Percentiles rank a stretch among this genome's conserved stretches.
These are phyloP conservation scores for Lactarius quietus DNA, from an alignment of 768 basidiomycete genomes.

Conservation along the genomic window DNA sequence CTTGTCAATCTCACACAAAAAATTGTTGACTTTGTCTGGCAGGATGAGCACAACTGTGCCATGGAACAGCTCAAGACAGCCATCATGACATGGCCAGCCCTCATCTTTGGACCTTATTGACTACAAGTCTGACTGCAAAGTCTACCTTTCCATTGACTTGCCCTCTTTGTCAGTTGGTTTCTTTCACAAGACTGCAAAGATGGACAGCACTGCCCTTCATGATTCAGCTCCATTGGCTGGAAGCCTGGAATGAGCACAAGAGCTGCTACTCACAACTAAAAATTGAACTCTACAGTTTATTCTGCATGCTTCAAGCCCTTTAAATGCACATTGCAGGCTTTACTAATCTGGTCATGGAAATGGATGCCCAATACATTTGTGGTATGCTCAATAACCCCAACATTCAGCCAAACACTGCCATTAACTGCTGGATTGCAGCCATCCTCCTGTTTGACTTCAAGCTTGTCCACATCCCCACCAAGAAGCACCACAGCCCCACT, in stretches of 20 bases:
- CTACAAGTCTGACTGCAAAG: too few species aligned
- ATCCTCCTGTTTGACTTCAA: conserved; percentile 39
- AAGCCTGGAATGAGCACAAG: background rate
- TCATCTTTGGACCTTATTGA: too few species aligned
- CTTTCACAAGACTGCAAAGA: too few species aligned
- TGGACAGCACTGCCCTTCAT: too few species aligned
- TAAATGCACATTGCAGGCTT: background rate
- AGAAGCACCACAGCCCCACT: conserved; percentile 30
- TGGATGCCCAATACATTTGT: conserved; percentile 30
- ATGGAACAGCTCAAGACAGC: too few species aligned
- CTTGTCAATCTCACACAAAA: background rate
- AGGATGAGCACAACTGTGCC: too few species aligned
- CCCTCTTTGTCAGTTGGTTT: too few species aligned
- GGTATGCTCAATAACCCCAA: background rate
- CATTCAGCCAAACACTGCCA: conserved; percentile 31
- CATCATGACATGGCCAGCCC: too few species aligned
- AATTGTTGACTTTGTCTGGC: too few species aligned
- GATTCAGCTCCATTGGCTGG: too few species aligned
- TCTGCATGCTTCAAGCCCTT: background rate
- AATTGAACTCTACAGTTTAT: background rate
- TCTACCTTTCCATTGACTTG: too few species aligned
- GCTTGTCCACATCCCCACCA: conserved; percentile 36
- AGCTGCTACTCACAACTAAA: background rate
- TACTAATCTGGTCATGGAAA: conserved; percentile 28
- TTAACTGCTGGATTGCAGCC: conserved; percentile 41